A percentile compares a stretch with the other conserved stretches of the same genome.
Evolutionary conservation across 345 rosid species (phyloP).

Genomic region (Eucalyptus curtisii): DNA sequence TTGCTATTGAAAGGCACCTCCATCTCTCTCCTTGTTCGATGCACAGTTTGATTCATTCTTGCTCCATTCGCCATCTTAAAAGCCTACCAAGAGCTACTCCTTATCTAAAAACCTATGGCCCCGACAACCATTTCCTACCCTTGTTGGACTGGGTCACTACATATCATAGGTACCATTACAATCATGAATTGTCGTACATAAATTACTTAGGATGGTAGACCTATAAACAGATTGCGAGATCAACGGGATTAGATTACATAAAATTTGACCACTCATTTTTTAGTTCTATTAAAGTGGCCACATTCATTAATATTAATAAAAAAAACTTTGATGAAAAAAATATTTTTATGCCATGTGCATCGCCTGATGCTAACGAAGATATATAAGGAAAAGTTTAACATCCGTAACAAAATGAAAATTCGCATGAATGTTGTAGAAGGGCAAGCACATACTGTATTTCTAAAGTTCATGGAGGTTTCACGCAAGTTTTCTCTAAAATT

Average conservation of each 20-base stretch:
- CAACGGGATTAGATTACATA: neutral
- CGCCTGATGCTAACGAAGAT: neutral
- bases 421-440: neutral
- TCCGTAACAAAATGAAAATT: neutral
- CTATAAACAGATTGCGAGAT: too few relatives aligned
- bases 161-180: neutral
- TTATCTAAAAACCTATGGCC: too few relatives aligned
- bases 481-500: neutral
- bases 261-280: neutral
- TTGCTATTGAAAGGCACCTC: accelerated
- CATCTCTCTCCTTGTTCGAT: accelerated
- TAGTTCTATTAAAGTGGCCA: neutral
- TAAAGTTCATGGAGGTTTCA: neutral
- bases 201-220: neutral
- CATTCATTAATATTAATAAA: neutral
- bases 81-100: too few relatives aligned
- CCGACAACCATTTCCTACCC: too few relatives aligned
- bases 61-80: accelerated
- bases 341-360: neutral
- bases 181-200: neutral
- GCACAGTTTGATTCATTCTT: too few relatives aligned
- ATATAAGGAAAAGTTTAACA: neutral
- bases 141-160: accelerated
- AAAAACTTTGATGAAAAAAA: neutral
- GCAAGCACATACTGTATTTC: neutral